Percentiles rank a stretch among this genome's conserved stretches.
phyloP scores from a whole-genome alignment of 495 filamentous ascomycete species.

The Daldinia grandis region DNA sequence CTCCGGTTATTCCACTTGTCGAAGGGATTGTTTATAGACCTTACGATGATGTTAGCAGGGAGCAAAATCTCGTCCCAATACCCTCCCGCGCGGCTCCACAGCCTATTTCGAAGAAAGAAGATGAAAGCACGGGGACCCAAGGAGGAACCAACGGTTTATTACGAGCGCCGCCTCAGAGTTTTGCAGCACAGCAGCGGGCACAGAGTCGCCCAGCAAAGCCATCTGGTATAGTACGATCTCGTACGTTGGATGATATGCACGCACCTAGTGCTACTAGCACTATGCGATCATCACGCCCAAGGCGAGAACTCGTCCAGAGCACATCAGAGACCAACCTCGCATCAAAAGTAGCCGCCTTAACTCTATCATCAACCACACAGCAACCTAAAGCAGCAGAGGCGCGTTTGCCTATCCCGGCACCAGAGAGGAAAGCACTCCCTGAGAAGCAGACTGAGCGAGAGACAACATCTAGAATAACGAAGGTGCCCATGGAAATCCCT shows the following conservation, averaged over 20 bases:
- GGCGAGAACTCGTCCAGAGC: constrained; percentile 35
- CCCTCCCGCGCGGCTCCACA: constrained; percentile 39
- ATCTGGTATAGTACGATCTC: constrained; percentile 32
- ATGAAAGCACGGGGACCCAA: constrained; percentile 47
- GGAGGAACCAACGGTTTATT: constrained; percentile 47
- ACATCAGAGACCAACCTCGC: constrained; percentile 31
- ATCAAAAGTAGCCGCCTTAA: constrained; percentile 19
- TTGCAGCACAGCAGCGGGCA: constrained; percentile 67
- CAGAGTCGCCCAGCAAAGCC: constrained; percentile 49
- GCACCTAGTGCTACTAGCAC: constrained; percentile 42
- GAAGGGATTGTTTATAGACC: constrained; percentile 73
- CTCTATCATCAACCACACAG: constrained; percentile 3
- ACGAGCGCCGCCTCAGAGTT: constrained; percentile 62
- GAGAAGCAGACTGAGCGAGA: constrained; percentile 12
- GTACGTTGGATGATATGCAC: constrained; percentile 34
- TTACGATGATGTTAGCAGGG: constrained; percentile 54
- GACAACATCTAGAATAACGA: neutral
- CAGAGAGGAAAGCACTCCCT: constrained; percentile 2
- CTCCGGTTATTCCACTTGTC: constrained; percentile 73
- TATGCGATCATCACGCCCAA: constrained; percentile 44
- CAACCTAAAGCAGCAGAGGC: constrained; percentile 1
- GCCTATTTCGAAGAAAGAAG: constrained; percentile 34
- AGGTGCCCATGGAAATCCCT: constrained; percentile 1
- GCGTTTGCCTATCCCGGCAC: neutral
- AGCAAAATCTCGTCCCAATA: constrained; percentile 39